Base-by-base conservation (phyloP, 2,329 filamentous ascomycete genomes). In the Hansfordia pulvinata region DNA sequence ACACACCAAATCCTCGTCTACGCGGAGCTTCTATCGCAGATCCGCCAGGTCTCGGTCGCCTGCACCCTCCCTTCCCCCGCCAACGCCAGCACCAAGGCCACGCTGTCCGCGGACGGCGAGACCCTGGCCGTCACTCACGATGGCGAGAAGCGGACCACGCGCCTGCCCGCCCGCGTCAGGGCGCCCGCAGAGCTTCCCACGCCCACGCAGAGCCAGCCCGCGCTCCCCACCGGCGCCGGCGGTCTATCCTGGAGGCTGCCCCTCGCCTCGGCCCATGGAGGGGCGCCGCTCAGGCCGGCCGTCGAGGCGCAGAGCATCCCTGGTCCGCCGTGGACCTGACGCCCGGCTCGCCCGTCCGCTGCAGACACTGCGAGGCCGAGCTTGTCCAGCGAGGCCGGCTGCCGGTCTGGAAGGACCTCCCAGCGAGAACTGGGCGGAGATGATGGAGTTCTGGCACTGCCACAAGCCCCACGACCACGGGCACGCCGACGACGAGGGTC, bases 371-470 rank as follows among this genome's bases (percentile, higher is more conserved):
- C 47, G 26, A 35, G 23, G 31, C 44, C 10, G 32, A 28, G 2
- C 32, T 71, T 11, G 51, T 71, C 9, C 20, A 40, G 1, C 29
- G 40, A 3, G 53, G 47, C 6, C 38, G 27, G 4, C 56, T 71
- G 6, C 54, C 50, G 20, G 50, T 55, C 19, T 98, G 90, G 88
- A 93, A 88, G 53, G 85, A 98, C 44, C 58, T 98, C 90, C 90
- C 0, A 93, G 85, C 44, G 85, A 93, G 41, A 88, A 93, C 44
- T 98, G 90, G 90, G 92, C 90, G 1, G 90, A 98, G 56, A 93
- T 98, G 86, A 98, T 98, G 90, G 92, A 98, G 50, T 93, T 98
- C 40, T 98, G 90, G 90, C 92, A 98, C 52, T 98, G 90, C 44
- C 90, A 98, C 52, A 96, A 96, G 52, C 90, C 92, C 20, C 64